Percentiles rank a stretch among this genome's conserved stretches.
Evolutionary conservation across 1,284 basidiomycete species (phyloP).

Genomic region (Boletellus dicymbophilus): DNA sequence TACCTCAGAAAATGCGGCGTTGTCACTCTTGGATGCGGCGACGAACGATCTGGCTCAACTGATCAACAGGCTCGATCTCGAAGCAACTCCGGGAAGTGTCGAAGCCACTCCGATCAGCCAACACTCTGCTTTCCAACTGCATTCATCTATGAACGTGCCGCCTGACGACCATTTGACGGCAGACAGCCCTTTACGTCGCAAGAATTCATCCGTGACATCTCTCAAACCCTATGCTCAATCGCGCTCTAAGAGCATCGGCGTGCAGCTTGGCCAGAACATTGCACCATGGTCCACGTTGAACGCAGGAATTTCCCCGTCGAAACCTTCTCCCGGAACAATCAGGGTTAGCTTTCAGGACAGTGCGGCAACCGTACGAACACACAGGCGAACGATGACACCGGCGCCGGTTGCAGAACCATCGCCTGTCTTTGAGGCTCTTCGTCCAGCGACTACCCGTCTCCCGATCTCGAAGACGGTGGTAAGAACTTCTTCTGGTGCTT

Average conservation of each 20-base stretch:
- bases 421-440: constrained; percentile 59
- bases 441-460: constrained; percentile 43
- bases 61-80: constrained; percentile 72
- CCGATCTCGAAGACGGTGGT: constrained; percentile 15
- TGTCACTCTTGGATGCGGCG: constrained; percentile 71
- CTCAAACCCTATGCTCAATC: constrained; percentile 61
- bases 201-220: constrained; percentile 52
- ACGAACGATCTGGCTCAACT: constrained; percentile 76
- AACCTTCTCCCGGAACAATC: constrained; percentile 26
- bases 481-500: constrained; percentile 7
- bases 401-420: constrained; percentile 50
- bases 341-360: constrained; percentile 5
- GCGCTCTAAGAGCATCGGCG: constrained; percentile 30
- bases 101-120: constrained; percentile 44
- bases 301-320: constrained; percentile 48
- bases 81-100: constrained; percentile 65
- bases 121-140: constrained; percentile 21
- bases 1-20: constrained; percentile 45
- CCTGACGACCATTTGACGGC: constrained; percentile 14
- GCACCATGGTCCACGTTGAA: constrained; percentile 60
- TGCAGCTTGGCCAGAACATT: constrained; percentile 57
- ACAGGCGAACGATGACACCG: constrained; percentile 56
- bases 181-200: constrained; percentile 43
- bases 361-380: constrained; percentile 34
- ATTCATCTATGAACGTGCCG: neutral